Evolutionary conservation across 1,139 yeast genomes (phyloP).

Genomic region (Sugiyamaella xylanicola): DNA sequence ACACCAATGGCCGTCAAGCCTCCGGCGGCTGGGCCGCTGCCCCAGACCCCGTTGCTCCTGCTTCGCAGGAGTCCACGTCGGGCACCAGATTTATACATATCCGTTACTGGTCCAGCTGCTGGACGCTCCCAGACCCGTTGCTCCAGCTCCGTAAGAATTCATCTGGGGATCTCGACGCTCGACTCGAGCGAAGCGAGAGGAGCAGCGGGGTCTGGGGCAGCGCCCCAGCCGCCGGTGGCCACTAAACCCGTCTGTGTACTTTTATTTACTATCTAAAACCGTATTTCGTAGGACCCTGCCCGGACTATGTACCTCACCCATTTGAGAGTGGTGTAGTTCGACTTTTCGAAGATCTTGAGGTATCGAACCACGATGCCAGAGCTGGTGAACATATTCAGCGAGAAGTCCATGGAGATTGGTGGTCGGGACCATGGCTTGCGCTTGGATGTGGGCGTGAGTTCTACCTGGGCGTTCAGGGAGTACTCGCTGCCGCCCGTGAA

Average conservation of each 20-base stretch:
- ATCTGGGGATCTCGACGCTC: background rate
- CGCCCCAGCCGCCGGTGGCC: conserved; percentile 14
- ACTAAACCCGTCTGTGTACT: background rate
- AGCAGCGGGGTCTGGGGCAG: conserved; percentile 10
- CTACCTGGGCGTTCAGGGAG: conserved; percentile 55
- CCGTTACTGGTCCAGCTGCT: background rate
- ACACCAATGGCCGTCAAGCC: no score
- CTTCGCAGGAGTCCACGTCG: no score
- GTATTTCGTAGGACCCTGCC: conserved; percentile 78
- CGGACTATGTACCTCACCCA: conserved; percentile 81
- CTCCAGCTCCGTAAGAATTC: background rate
- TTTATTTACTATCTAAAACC: conserved; percentile 48
- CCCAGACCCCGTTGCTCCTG: background rate
- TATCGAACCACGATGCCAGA: conserved; percentile 77
- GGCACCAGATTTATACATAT: conserved; percentile 6
- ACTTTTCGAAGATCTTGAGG: conserved; percentile 66
- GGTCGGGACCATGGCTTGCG: conserved; percentile 64
- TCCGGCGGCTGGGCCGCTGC: background rate
- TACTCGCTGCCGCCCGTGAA: conserved; percentile 69
- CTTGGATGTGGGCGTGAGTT: conserved; percentile 43
- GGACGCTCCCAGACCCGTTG: background rate
- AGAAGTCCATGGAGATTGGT: conserved; percentile 72
- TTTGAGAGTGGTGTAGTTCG: conserved; percentile 72
- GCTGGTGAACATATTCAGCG: conserved; percentile 73
- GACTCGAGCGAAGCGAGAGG: background rate